Evolutionary conservation across 768 basidiomycete species (phyloP).

Genomic region (Suillus variegatus): DNA sequence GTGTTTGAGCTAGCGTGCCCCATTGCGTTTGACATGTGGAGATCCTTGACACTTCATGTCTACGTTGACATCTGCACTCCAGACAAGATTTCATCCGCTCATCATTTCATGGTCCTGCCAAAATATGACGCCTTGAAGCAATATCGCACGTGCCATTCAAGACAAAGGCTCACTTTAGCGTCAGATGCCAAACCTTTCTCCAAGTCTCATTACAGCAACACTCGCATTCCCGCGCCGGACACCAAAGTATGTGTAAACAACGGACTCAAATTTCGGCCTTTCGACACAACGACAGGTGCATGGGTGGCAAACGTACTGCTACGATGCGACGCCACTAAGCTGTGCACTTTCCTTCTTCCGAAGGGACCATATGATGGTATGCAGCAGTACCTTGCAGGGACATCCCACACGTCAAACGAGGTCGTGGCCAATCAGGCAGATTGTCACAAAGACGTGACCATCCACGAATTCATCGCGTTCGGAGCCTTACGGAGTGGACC

Average conservation of each 20-base stretch:
- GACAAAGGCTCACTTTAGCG: slow-evolving; percentile 22
- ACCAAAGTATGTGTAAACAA: slow-evolving; percentile 34
- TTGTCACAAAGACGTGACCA: slow-evolving; percentile 40
- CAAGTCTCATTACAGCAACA: slow-evolving; percentile 16
- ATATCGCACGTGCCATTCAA: slow-evolving; percentile 19
- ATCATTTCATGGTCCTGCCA: slow-evolving; percentile 17
- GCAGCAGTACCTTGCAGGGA: slow-evolving; percentile 36
- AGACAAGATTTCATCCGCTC: not conserved
- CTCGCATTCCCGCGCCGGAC: slow-evolving; percentile 17
- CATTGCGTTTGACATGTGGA: slow-evolving; percentile 43
- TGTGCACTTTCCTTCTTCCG: slow-evolving; percentile 37
- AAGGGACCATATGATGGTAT: slow-evolving; percentile 34
- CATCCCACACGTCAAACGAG: slow-evolving; percentile 43
- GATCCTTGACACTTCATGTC: slow-evolving; percentile 40
- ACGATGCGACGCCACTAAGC: slow-evolving; percentile 1
- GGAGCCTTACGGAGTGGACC: slow-evolving; percentile 46
- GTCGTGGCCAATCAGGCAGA: slow-evolving; percentile 43
- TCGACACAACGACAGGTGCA: slow-evolving; percentile 23
- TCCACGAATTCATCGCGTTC: slow-evolving; percentile 50
- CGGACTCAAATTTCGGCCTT: slow-evolving; percentile 33
- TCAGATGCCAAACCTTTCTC: slow-evolving; percentile 26
- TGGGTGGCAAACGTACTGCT: slow-evolving; percentile 19
- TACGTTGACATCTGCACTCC: slow-evolving; percentile 37
- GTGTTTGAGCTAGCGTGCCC: slow-evolving; percentile 48
- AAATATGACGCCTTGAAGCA: slow-evolving; percentile 15